Percentiles rank a stretch among this genome's conserved stretches.
Evolutionary conservation across 306 rosid genomes (phyloP).

Genomic region (Vachellia collinsii): DNA sequence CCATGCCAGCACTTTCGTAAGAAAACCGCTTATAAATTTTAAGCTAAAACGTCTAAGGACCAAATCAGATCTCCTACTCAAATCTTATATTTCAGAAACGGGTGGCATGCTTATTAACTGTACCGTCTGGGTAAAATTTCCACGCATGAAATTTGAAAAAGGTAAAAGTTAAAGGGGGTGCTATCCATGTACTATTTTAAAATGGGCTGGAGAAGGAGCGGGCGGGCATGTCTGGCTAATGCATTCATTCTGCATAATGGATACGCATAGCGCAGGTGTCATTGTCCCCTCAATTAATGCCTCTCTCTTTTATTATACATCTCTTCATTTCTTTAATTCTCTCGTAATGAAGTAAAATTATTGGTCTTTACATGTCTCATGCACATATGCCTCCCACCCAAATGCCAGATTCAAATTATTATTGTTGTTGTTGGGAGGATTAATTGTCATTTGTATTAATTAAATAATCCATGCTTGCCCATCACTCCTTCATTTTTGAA

Average conservation of each 20-base stretch:
- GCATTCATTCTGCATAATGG: slow-evolving; percentile 51
- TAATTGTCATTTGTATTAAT: not conserved
- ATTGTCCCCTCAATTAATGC: slow-evolving; percentile 47
- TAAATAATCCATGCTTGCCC: slow-evolving; percentile 17
- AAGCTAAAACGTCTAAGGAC: not conserved
- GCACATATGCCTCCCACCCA: not conserved
- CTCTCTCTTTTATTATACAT: not conserved
- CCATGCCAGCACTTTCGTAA: too few species aligned
- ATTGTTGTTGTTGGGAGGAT: not conserved
- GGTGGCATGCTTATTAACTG: too few species aligned
- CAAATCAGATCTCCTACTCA: not conserved
- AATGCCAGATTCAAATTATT: slow-evolving; percentile 14
- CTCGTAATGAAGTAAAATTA: not conserved
- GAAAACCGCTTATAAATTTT: not conserved
- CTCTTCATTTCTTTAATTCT: not conserved
- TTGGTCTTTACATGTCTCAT: not conserved
- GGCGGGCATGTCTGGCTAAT: slow-evolving; percentile 52
- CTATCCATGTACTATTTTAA: too few species aligned
- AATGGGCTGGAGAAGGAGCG: not conserved
- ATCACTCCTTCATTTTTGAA: slow-evolving; percentile 29
- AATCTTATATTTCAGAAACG: too few species aligned
- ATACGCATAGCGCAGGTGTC: slow-evolving; percentile 41
- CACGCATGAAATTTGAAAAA: too few species aligned
- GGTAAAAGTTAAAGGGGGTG: too few species aligned
- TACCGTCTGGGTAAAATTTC: too few species aligned